phyloP scores from a whole-genome alignment of 139 green algal species.

The Chlorella vulgaris region DNA sequence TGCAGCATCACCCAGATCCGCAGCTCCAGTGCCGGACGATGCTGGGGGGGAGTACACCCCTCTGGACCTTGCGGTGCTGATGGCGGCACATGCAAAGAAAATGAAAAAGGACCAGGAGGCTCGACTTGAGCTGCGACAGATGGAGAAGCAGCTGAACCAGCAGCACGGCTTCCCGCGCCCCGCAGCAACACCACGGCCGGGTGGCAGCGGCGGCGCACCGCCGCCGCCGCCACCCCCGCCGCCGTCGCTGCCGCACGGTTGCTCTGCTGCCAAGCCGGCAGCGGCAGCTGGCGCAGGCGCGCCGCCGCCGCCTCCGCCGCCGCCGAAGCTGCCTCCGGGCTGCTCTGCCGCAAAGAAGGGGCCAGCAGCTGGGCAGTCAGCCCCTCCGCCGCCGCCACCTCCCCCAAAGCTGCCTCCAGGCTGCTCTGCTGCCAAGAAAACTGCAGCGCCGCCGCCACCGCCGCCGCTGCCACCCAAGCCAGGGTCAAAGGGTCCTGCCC shows the following conservation, averaged over 20 bases:
- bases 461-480: slow-evolving; percentile 8
- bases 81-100: slow-evolving; percentile 38
- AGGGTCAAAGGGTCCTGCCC: slow-evolving; percentile 35
- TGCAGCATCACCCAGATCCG: not conserved
- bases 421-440: slow-evolving; percentile 4
- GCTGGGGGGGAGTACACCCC: slow-evolving; percentile 25
- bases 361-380: not conserved
- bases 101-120: slow-evolving; percentile 8
- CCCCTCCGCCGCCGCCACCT: not conserved
- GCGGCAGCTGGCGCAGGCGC: not conserved
- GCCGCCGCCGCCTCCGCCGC: slow-evolving; percentile 36
- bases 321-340: slow-evolving; percentile 11
- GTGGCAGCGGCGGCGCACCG: not conserved
- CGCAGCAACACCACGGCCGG: not conserved
- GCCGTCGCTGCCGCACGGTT: slow-evolving; percentile 10
- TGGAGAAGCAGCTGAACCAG: slow-evolving; percentile 29
- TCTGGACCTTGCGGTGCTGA: slow-evolving; percentile 34
- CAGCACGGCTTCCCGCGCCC: slow-evolving; percentile 35
- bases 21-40: slow-evolving; percentile 13
- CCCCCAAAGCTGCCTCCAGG: not conserved
- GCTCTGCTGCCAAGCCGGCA: slow-evolving; percentile 10
- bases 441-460: slow-evolving; percentile 18
- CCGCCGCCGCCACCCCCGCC: slow-evolving; percentile 13
- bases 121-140: slow-evolving; percentile 14
- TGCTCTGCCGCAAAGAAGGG: not conserved